phyloP scores from a whole-genome alignment of 345 rosid genomes.

The Cardamine resedifolia region DNA sequence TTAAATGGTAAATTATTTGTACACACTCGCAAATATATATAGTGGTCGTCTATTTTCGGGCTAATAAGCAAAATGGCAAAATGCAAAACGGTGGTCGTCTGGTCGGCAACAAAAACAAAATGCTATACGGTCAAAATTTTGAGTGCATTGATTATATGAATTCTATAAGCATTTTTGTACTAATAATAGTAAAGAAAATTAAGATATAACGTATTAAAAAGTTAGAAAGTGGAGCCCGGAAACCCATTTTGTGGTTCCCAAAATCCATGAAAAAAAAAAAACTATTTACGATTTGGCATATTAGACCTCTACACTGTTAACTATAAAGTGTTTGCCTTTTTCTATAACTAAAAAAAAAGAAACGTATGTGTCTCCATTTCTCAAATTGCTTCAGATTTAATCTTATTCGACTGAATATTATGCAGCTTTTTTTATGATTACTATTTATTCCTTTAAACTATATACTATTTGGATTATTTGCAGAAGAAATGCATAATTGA shows the following conservation, averaged over 20 bases:
- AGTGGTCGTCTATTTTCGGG: not conserved
- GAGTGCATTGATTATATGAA: not conserved
- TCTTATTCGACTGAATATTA: not conserved
- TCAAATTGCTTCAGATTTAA: not conserved
- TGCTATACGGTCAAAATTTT: not conserved
- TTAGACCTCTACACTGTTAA: conserved; percentile 27
- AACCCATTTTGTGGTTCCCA: conserved; percentile 38
- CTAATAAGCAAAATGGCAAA: not conserved
- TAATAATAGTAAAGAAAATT: not conserved
- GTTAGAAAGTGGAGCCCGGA: conserved; percentile 20
- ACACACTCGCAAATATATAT: too few species aligned
- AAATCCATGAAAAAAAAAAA: conserved; percentile 8
- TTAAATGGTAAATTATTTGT: too few species aligned
- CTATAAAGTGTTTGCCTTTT: conserved; percentile 36
- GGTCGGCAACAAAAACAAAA: not conserved
- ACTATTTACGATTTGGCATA: conserved; percentile 24
- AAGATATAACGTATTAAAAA: not conserved
- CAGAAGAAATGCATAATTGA: not conserved
- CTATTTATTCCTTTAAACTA: not conserved
- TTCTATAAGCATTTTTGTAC: not conserved
- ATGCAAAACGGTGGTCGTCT: not conserved
- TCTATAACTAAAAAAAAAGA: conserved; percentile 25
- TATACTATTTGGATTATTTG: not conserved
- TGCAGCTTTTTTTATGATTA: not conserved
- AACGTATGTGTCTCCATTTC: not conserved